Evolutionary conservation across 192 early-diverging fungal genomes (phyloP).

Genomic region (Endogone sp.): DNA sequence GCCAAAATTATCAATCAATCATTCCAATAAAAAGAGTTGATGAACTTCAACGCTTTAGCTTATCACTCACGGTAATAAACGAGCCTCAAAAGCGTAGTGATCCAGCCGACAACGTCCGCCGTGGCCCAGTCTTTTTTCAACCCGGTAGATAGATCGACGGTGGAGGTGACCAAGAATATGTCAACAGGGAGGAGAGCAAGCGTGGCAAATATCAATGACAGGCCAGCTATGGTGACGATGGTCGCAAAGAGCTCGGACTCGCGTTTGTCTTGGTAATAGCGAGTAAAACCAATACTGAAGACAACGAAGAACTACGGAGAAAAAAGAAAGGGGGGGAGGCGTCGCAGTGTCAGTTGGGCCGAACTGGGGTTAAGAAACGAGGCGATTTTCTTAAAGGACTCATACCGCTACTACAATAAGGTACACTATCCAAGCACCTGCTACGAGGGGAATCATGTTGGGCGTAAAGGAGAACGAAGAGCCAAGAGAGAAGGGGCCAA

Average conservation of each 20-base stretch:
- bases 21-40: no score
- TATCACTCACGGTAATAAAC: conserved; percentile 41
- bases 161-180: conserved; percentile 55
- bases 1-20: no score
- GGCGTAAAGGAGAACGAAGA: no score
- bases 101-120: conserved; percentile 35
- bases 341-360: not conserved
- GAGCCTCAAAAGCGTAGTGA: conserved; percentile 30
- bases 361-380: not conserved
- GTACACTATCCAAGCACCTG: conserved; percentile 43
- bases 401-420: conserved; percentile 41
- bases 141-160: conserved; percentile 43
- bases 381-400: not conserved
- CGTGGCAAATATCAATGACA: conserved; percentile 42
- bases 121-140: conserved; percentile 57
- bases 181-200: conserved; percentile 53
- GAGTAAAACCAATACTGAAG: conserved; percentile 37
- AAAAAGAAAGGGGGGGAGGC: not conserved
- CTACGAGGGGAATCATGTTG: conserved; percentile 27
- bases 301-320: conserved; percentile 39
- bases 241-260: conserved; percentile 50
- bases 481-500: not conserved
- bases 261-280: conserved; percentile 45
- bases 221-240: conserved; percentile 39
- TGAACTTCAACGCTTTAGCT: no score